Evolutionary conservation across 768 basidiomycete species (phyloP), one percentile per base, ranked within the genome.

Genomic region (Auricularia heimuer): DNA sequence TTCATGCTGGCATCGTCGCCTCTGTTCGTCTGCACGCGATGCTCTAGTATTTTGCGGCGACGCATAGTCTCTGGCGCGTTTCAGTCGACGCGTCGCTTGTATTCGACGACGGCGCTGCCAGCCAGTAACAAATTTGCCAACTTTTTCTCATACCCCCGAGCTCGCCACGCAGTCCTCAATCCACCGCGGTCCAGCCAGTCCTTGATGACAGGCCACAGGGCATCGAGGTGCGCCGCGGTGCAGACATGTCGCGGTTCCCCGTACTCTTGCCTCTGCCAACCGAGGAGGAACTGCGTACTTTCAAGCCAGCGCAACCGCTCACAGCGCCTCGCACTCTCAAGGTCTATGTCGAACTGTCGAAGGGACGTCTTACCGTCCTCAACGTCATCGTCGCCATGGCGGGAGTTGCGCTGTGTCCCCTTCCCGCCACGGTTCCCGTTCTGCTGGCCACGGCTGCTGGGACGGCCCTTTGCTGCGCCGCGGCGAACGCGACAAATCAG

Each of bases 401-500:
- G 6, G 89, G 94, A 36, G 91, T 98, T 51, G 96, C 97, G 1
- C 80, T 99, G 21, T 98, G 90, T 2, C 97, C 97, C 0, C 76
- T 94, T 18, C 91, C 93, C 3, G 82, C 91, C 0, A 87, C 90
- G 2, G 78, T 98, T 0, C 90, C 94, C 1, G 83, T 93, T 14
- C 81, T 99, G 10, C 80, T 98, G 3, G 85, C 90, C 16, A 91
- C 95, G 0, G 93, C 95, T 0, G 72, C 90, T 34, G 97, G 97
- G 47, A 98, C 95, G 0, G 85, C 88, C 0, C 81, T 99, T 54
- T 97, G 94, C 73, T 88, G 90, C 4, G 92, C 94, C 2, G 91
- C 94, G 0, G 97, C 97, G 35, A 98, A 98, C 73, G 83, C 96
- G 2, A 80, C 97, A 70, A 99, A 99, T 76, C 94, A 99, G 74